phyloP scores from a whole-genome alignment of 495 filamentous ascomycete genomes.

The Clavariopsis aquatica region DNA sequence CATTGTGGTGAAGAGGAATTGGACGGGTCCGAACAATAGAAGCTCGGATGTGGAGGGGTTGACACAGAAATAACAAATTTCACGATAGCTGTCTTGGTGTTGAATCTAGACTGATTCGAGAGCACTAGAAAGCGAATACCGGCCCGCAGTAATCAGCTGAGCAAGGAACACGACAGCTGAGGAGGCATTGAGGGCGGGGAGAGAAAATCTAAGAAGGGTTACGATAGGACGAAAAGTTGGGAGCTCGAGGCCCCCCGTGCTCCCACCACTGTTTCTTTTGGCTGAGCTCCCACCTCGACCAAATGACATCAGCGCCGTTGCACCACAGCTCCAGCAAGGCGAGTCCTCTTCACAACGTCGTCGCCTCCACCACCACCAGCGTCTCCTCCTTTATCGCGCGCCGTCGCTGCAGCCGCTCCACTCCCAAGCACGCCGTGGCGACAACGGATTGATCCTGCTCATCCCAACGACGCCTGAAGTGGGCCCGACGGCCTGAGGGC shows the following conservation, averaged over 20 bases:
- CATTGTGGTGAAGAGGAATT: conserved; percentile 20
- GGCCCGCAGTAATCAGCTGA: conserved; percentile 1
- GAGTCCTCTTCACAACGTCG: background rate
- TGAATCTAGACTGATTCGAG: conserved; percentile 24
- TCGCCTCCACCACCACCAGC: background rate
- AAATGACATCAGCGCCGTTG: background rate
- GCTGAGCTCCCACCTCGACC: conserved; percentile 16
- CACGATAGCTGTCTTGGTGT: conserved; percentile 29
- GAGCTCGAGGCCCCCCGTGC: background rate
- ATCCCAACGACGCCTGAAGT: background rate
- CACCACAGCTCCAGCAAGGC: conserved; percentile 5
- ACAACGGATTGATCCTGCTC: background rate
- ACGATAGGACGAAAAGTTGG: background rate
- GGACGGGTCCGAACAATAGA: background rate
- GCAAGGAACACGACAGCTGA: background rate
- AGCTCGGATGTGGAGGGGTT: background rate
- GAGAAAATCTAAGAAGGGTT: background rate
- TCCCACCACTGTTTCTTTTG: conserved; percentile 21
- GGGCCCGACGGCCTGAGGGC: background rate
- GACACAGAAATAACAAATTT: conserved; percentile 16
- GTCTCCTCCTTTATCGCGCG: conserved; percentile 25
- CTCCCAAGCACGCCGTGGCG: conserved; percentile 10
- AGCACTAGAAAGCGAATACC: conserved; percentile 3
- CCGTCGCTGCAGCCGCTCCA: conserved; percentile 19
- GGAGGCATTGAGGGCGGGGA: conserved; percentile 5